Base-by-base conservation (phyloP, 2,329 filamentous ascomycete species). In the Ceratocystiopsis sp. region DNA sequence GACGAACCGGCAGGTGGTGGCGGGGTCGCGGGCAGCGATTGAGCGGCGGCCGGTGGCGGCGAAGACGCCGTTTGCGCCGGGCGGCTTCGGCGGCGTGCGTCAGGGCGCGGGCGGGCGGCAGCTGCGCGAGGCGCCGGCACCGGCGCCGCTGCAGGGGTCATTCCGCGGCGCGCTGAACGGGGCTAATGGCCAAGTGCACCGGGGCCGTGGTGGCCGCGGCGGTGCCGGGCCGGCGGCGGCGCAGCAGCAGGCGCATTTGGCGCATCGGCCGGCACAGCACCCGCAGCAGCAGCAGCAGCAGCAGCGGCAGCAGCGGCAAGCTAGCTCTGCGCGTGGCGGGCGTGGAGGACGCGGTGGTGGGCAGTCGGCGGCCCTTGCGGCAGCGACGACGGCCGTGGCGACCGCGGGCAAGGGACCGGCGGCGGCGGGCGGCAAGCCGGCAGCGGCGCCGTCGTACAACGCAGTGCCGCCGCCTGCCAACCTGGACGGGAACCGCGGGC, bases 1-100 rank as follows among this genome's bases (percentile, higher is more conserved):
- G 45, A 80, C 79, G 2, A 69, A 87, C 55, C 80, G 74, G 52
- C 91, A 98, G 62, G 72, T 94, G 17, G 67, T 93, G 37, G 79
- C 75, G 47, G 71, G 72, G 46, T 75, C 81, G 41, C 73, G 73
- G 56, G 66, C 72, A 37, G 62, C 65, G 42, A 55, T 67, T 54
- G 71, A 73, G 48, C 73, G 72, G 50, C 66, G 67, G 38, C 66
- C 65, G 10, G 63, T 62, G 50, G 60, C 55, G 36, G 63, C 64
- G 4, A 52, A 63, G 15, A 66, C 67, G 13, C 67, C 72, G 1
- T 64, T 76, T 48, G 53, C 77, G 70, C 60, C 13, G 13, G 33
- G 67, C 65, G 39, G 19, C 14, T 35, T 35, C n/a, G 37, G 37
- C 16, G 34, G 37, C 25, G 37, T 36, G 16, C 52, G 72, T 65